These are phyloP conservation scores for Alternaria hordeiaustralica DNA, from an alignment of 2,329 filamentous ascomycete genomes.

Conservation along the genomic window DNA sequence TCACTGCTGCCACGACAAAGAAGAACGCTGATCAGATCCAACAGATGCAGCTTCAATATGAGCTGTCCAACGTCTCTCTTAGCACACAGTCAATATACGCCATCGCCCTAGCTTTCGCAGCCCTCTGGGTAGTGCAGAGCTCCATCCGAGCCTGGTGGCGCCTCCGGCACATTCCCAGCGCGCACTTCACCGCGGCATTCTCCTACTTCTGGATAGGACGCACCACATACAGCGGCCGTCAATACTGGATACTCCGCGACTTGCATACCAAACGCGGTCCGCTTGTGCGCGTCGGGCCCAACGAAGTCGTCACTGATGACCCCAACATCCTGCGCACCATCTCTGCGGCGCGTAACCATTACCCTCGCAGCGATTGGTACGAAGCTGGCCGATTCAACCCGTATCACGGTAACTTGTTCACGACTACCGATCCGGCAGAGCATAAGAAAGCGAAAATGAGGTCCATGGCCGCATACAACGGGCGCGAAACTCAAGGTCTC, in stretches of 20 bases:
- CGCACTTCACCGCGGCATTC: slow-evolving; percentile 1
- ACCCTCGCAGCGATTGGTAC: slow-evolving; percentile 22
- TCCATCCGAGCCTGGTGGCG: not conserved
- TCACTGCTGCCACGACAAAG: not conserved
- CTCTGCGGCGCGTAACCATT: slow-evolving; percentile 46
- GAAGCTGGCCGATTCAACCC: slow-evolving; percentile 3
- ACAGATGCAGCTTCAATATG: not conserved
- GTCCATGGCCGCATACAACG: not conserved
- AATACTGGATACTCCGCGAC: slow-evolving; percentile 7
- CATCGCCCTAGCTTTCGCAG: not conserved
- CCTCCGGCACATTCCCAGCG: not conserved
- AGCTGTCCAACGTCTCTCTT: not conserved
- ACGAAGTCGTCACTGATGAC: slow-evolving; percentile 56
- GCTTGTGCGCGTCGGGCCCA: slow-evolving; percentile 53
- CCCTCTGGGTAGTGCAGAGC: not conserved
- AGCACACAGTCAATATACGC: not conserved
- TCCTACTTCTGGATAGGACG: slow-evolving; percentile 8
- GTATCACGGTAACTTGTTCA: slow-evolving; percentile 7
- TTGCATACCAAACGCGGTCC: not conserved
- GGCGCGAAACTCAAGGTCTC: slow-evolving; percentile 2
- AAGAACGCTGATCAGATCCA: not conserved
- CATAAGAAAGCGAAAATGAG: not conserved
- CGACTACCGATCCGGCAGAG: not conserved
- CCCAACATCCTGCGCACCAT: slow-evolving; percentile 54
- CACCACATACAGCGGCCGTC: slow-evolving; percentile 4